Evolutionary conservation across 768 basidiomycete genomes (phyloP).

Genomic region (Crepidotus variabilis): DNA sequence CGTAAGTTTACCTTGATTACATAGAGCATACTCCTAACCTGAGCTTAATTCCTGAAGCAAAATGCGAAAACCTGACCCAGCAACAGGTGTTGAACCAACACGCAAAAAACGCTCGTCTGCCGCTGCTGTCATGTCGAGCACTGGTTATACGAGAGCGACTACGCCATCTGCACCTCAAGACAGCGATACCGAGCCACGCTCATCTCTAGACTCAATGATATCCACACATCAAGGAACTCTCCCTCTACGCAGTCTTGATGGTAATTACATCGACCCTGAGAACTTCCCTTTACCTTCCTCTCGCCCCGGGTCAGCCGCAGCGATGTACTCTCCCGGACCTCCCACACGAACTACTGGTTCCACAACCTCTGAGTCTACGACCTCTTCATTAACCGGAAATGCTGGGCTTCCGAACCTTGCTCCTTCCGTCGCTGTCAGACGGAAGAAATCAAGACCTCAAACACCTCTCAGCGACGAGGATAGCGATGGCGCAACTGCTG

Average conservation of each 20-base stretch:
- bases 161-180: conserved; percentile 13
- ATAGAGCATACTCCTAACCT: conserved; percentile 9
- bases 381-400: neutral
- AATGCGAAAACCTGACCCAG: conserved; percentile 82
- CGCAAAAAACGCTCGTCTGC: conserved; percentile 47
- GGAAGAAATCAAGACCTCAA: conserved; percentile 52
- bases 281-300: conserved; percentile 33
- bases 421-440: conserved; percentile 31
- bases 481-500: conserved; percentile 69
- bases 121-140: conserved; percentile 32
- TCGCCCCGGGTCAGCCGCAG: conserved; percentile 29
- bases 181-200: conserved; percentile 35
- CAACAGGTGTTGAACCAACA: conserved; percentile 28
- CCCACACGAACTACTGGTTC: conserved; percentile 25
- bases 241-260: conserved; percentile 24
- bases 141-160: conserved; percentile 23
- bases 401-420: conserved; percentile 21
- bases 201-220: conserved; percentile 29
- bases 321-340: conserved; percentile 29
- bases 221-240: conserved; percentile 19
- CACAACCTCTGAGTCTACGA: conserved; percentile 20
- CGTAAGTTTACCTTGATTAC: conserved; percentile 43
- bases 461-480: conserved; percentile 41
- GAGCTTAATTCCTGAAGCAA: conserved; percentile 42
- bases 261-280: conserved; percentile 27